Evolutionary conservation across 495 filamentous ascomycete species (phyloP), one percentile per base, ranked within the genome.

Genomic region (Neurospora sp.): DNA sequence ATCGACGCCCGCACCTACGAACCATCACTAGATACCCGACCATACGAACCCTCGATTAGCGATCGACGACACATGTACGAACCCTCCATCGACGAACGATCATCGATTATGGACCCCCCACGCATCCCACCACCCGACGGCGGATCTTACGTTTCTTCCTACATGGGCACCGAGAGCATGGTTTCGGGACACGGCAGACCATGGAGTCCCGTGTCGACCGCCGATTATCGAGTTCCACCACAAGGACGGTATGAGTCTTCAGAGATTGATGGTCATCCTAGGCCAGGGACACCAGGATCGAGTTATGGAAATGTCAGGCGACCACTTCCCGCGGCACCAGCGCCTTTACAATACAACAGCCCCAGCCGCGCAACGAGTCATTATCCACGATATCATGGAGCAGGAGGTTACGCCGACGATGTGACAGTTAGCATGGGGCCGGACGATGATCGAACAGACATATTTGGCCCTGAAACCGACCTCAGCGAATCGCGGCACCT

Each of bases 321-420:
- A 73, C 94, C 94, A n/a, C 82, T 98, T n/a, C 96, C 94, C 16
- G 93, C 93, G 3, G 93, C 94, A 39, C 96, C 95, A 6, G 83
- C 95, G n/a, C 98, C 97, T 76, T 86, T 61, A 9, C 53, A 61
- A 0, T 61, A 35, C 12, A 61, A 61, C 90, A 4, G 83, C 80
- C 22, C 79, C 86, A 35, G 70, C 14, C 3, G 53, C 53, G 53
- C 53, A 35, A 61, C 14, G 53, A 65, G 27, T 14, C 53, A 65
- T 65, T 6, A 65, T 65, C 53, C 53, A 31, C 53, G 53, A 8
- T 65, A 35, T 7, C 53, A 65, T 35, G 53, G 53, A 18, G 53
- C 27, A 65, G 53, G 53, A 35, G 53, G 53, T 9, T 84, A 86
- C 40, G 79, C 75, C 5, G 87, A 87, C 73, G 87, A 88, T 74